Base-by-base conservation (phyloP, 1,284 basidiomycete genomes). In the Erythrobasidium hasegawianum region DNA sequence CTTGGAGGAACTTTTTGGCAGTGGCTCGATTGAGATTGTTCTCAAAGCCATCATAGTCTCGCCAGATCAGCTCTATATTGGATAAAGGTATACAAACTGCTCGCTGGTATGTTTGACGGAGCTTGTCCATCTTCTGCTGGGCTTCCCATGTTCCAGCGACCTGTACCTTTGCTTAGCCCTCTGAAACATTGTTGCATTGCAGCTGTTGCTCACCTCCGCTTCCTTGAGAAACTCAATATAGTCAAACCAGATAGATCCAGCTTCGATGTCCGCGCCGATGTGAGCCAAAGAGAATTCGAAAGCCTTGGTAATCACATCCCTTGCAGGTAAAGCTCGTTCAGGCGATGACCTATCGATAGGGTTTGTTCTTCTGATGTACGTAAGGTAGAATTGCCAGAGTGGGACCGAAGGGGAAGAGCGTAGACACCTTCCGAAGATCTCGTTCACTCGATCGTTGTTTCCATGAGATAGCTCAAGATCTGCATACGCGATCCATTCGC, bases 261-360 rank as follows among this genome's bases (percentile, higher is more conserved):
- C 79, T 56, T 82, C 80, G 27, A 80, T 78, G 73, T 84, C 83
- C 50, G 88, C 87, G 14, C 94, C 94, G 55, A 97, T 86, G 73
- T 92, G 89, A 68, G 85, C 86, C 60, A 97, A 81, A 0, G 92
- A 93, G 75, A 92, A 97, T 74, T 98, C 94, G 77, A 94, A 98
- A 5, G 93, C 90, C 71, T 90, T 87, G 45, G 86, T 85, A 65
- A 98, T 86, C 14, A 84, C 84, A 54, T 74, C 88, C 84, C 73
- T 88, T 81, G 71, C 86, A 83, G 68, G 81, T 79, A 22, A 83
- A 81, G 43, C 79, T 14, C 74, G 74, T 53, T 77, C 77, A 27
- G 74, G 70, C n/a, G 78, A 72, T 1, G 75, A 74, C 71, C 75
- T 77, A 64, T 79, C 77, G 72, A 81, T 79, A 16, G 80, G 75